These are phyloP conservation scores for Conidiobolus incongruus DNA, from an alignment of 371 early-diverging fungal genomes.

Conservation along the genomic window DNA sequence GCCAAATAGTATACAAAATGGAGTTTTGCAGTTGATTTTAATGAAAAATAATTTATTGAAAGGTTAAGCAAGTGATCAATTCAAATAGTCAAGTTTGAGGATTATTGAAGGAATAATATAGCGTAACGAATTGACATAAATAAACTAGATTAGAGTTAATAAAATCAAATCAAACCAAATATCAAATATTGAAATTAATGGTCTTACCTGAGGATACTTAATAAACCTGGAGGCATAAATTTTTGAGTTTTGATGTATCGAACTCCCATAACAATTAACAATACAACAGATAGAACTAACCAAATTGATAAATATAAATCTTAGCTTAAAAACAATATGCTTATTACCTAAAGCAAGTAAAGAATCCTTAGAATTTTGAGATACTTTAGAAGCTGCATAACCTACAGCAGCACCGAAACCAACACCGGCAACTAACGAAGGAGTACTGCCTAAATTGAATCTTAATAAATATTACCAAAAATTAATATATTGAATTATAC, in stretches of 20 bases:
- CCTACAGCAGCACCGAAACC: slow-evolving; percentile 15
- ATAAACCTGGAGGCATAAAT: slow-evolving; percentile 37
- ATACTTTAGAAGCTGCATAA: slow-evolving; percentile 17
- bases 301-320: neutral
- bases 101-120: too few relatives aligned
- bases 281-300: slow-evolving; percentile 14
- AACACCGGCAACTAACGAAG: slow-evolving; percentile 17
- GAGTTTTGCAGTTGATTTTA: too few relatives aligned
- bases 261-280: slow-evolving; percentile 27
- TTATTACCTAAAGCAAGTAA: slow-evolving; percentile 16
- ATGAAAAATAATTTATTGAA: too few relatives aligned
- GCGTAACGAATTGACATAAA: too few relatives aligned
- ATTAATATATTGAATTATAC: neutral
- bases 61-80: too few relatives aligned
- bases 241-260: slow-evolving; percentile 24
- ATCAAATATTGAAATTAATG: too few relatives aligned
- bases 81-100: too few relatives aligned
- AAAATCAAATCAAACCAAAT: too few relatives aligned
- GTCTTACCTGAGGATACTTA: slow-evolving; percentile 19
- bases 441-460: slow-evolving; percentile 11
- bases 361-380: slow-evolving; percentile 17
- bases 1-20: too few relatives aligned
- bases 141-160: too few relatives aligned
- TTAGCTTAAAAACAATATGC: neutral
- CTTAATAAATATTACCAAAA: neutral